Evolutionary conservation across 805 yeast species (phyloP).

Genomic region (Lachancea sp.): DNA sequence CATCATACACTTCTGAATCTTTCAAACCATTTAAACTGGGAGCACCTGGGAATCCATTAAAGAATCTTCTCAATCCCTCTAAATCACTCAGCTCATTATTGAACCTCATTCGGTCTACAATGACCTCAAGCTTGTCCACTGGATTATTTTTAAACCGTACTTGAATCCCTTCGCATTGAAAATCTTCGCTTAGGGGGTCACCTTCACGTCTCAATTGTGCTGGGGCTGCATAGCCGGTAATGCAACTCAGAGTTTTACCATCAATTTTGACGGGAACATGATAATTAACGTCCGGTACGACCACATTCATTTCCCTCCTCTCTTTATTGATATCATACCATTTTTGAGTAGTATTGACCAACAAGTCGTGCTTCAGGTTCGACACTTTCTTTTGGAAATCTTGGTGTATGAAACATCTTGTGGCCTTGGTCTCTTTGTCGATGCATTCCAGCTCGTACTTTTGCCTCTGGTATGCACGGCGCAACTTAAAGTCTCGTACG

Average conservation of each 20-base stretch:
- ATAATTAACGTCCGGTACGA: constrained; percentile 43
- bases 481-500: constrained; percentile 64
- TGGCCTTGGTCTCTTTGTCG: constrained; percentile 72
- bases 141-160: constrained; percentile 37
- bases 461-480: constrained; percentile 42
- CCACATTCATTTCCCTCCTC: constrained; percentile 65
- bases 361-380: constrained; percentile 58
- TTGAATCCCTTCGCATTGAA: constrained; percentile 39
- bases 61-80: constrained; percentile 57
- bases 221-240: constrained; percentile 35
- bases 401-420: constrained; percentile 76
- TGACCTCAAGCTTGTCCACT: constrained; percentile 41
- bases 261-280: constrained; percentile 36
- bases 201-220: constrained; percentile 29
- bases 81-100: constrained; percentile 66
- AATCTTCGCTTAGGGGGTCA: constrained; percentile 30
- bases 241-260: constrained; percentile 31
- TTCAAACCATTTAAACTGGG: constrained; percentile 60
- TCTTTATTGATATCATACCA: constrained; percentile 94
- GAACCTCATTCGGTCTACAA: constrained; percentile 59
- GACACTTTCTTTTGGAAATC: constrained; percentile 62
- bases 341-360: constrained; percentile 66
- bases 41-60: constrained; percentile 74
- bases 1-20: constrained; percentile 68
- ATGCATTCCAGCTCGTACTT: constrained; percentile 71